Evolutionary conservation across 805 yeast species (phyloP).

Genomic region (Candida michaelii): DNA sequence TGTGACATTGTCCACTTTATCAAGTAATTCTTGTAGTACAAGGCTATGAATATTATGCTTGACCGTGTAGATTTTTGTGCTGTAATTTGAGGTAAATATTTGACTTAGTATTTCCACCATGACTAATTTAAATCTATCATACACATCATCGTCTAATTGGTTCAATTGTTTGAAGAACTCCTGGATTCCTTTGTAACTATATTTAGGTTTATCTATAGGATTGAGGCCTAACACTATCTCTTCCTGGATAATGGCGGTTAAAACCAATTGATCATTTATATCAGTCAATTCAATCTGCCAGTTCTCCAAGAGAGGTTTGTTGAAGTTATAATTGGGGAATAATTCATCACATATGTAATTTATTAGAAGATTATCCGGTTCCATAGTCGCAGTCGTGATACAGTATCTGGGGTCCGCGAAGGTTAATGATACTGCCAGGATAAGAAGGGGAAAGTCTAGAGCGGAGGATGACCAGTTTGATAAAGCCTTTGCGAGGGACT

Average conservation of each 20-base stretch:
- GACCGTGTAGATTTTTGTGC: constrained; percentile 24
- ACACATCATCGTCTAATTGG: constrained; percentile 24
- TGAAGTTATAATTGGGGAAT: constrained; percentile 24
- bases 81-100: constrained; percentile 23
- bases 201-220: constrained; percentile 7
- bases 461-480: no score
- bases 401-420: no score
- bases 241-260: constrained; percentile 25
- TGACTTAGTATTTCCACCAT: constrained; percentile 25
- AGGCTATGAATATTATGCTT: constrained; percentile 19
- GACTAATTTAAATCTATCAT: constrained; percentile 29
- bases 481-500: no score
- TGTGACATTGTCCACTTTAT: background rate
- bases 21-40: constrained; percentile 22
- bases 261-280: constrained; percentile 19
- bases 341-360: constrained; percentile 22
- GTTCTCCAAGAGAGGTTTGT: constrained; percentile 27
- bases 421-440: no score
- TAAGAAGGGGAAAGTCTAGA: no score
- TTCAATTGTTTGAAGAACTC: constrained; percentile 16
- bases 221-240: constrained; percentile 20
- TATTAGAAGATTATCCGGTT: constrained; percentile 19
- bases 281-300: constrained; percentile 40
- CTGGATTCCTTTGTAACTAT: constrained; percentile 2
- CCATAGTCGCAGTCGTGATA: background rate